Conservation (phyloP, 2,329 filamentous ascomycete genomes). For the Nectriaceae sp. region DNA sequence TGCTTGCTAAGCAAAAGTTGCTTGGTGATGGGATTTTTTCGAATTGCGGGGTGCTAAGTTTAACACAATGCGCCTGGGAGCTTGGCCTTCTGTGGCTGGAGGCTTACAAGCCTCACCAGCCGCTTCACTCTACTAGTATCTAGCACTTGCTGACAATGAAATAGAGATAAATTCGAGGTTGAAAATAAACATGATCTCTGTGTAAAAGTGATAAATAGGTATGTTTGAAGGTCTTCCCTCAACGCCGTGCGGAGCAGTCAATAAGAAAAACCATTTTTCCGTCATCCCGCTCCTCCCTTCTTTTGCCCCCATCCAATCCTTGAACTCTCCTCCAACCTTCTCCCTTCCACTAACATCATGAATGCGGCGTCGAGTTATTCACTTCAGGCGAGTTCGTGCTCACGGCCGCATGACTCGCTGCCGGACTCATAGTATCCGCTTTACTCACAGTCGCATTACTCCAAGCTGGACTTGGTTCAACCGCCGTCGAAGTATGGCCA, state of each 20-base stretch:
- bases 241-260: not conserved
- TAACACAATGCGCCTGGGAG: constrained; percentile 15
- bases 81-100: not conserved
- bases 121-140: too few relatives aligned
- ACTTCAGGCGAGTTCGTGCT: not conserved
- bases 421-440: not conserved
- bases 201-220: not conserved
- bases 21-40: constrained; percentile 21
- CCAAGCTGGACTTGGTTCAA: not conserved
- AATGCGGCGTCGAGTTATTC: not conserved
- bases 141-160: too few relatives aligned
- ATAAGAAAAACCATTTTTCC: not conserved
- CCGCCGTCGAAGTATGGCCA: not conserved
- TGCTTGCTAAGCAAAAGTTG: constrained; percentile 30
- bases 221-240: not conserved
- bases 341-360: not conserved
- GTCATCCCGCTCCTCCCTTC: not conserved
- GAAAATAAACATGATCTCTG: too few relatives aligned
- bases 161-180: too few relatives aligned
- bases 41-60: constrained; percentile 30
- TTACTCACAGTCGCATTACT: constrained; percentile 1
- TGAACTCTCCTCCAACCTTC: not conserved
- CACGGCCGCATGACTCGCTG: not conserved
- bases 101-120: not conserved
- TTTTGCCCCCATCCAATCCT: not conserved